A percentile compares a stretch with the other conserved stretches of the same genome.
phyloP scores from a whole-genome alignment of 768 basidiomycete species.

The Calocera cornea region DNA sequence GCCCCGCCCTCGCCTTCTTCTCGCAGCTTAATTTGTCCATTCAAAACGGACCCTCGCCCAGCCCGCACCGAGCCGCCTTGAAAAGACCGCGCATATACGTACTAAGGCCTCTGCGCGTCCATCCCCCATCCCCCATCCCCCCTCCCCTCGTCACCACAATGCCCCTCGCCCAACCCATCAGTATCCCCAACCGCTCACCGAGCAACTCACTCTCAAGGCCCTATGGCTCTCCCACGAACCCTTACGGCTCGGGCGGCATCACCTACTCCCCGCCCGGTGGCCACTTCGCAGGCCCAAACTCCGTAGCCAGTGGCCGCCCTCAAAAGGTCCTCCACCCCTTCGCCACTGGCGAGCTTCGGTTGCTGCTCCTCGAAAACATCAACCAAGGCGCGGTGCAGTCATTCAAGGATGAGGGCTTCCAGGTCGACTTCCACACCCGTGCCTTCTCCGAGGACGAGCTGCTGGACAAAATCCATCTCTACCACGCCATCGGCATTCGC shows the following conservation, averaged over 20 bases:
- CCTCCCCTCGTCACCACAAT: neutral
- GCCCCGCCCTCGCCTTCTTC: neutral
- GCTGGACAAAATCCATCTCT: constrained; percentile 60
- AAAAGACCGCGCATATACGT: neutral
- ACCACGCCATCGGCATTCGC: constrained; percentile 92
- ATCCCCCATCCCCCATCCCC: neutral
- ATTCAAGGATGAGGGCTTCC: constrained; percentile 72
- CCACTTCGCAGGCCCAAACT: neutral
- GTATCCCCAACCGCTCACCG: neutral
- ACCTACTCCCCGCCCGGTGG: neutral
- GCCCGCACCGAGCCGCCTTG: too few species aligned
- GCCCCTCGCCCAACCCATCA: neutral
- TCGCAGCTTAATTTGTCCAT: neutral
- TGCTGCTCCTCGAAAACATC: constrained; percentile 91
- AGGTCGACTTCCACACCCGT: constrained; percentile 76
- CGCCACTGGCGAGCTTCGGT: constrained; percentile 64
- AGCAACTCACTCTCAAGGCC: neutral
- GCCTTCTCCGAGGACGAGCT: constrained; percentile 92
- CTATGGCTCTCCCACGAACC: neutral
- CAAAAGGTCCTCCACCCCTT: constrained; percentile 67
- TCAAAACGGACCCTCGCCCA: neutral
- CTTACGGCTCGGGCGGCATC: neutral
- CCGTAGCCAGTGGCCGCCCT: constrained; percentile 28
- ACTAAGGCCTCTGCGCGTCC: neutral
- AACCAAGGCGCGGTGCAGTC: constrained; percentile 73